Evolutionary conservation across 2,329 filamentous ascomycete genomes (phyloP).

Genomic region (Fusarium oxysporum): DNA sequence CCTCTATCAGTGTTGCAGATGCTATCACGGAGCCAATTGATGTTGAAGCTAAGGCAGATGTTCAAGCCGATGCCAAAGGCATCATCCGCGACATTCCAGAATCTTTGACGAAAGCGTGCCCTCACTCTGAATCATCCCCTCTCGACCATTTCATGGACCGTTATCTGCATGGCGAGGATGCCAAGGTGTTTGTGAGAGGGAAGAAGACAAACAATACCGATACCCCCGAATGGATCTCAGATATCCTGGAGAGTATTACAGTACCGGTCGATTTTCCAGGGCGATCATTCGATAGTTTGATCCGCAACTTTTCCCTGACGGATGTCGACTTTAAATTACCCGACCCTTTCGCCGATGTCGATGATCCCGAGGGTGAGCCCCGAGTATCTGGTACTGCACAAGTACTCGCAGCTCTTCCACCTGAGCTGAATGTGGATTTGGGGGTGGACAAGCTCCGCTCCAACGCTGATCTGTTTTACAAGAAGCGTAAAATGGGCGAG

Average conservation of each 20-base stretch:
- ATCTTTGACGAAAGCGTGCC: slow-evolving; percentile 78
- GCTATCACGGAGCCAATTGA: slow-evolving; percentile 75
- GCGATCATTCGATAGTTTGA: slow-evolving; percentile 81
- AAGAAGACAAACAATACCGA: slow-evolving; percentile 72
- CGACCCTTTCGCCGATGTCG: slow-evolving; percentile 80
- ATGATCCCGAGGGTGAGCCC: slow-evolving; percentile 77
- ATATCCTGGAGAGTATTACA: slow-evolving; percentile 83
- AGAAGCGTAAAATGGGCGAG: slow-evolving; percentile 80
- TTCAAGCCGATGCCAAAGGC: slow-evolving; percentile 77
- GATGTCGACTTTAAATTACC: slow-evolving; percentile 90
- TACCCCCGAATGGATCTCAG: slow-evolving; percentile 84
- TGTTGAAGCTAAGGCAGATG: slow-evolving; percentile 74
- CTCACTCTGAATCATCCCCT: slow-evolving; percentile 81
- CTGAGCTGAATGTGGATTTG: slow-evolving; percentile 87
- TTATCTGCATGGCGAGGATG: slow-evolving; percentile 84
- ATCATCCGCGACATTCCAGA: slow-evolving; percentile 80
- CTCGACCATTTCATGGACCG: slow-evolving; percentile 83
- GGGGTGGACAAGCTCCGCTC: slow-evolving; percentile 82
- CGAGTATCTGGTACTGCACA: slow-evolving; percentile 85
- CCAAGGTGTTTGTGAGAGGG: slow-evolving; percentile 85
- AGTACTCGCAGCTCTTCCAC: slow-evolving; percentile 81
- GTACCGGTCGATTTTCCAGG: slow-evolving; percentile 88
- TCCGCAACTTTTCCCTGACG: slow-evolving; percentile 87
- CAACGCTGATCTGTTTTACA: slow-evolving; percentile 83
- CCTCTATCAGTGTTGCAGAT: slow-evolving; percentile 82